These are phyloP conservation scores for Termitomyces sp. DNA, from an alignment of 768 basidiomycete species.

Conservation along the genomic window DNA sequence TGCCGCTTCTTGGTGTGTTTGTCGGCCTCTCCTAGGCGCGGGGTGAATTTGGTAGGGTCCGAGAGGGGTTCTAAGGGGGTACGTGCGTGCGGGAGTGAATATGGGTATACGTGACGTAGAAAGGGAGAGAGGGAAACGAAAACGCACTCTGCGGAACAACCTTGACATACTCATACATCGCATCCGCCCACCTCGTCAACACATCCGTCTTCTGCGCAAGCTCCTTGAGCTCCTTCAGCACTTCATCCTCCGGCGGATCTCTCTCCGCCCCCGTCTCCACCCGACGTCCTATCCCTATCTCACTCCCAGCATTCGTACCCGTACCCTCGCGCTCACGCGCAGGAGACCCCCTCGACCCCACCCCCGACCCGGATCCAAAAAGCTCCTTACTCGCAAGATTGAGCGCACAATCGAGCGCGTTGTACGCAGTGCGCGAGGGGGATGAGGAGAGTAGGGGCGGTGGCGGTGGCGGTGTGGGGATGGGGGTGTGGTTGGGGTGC, in stretches of 20 bases:
- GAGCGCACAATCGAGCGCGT: constrained; percentile 77
- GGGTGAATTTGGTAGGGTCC: constrained; percentile 72
- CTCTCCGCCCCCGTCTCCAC: constrained; percentile 36
- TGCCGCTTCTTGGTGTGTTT: constrained; percentile 65
- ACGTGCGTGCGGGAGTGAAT: too few relatives aligned
- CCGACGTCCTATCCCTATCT: not conserved
- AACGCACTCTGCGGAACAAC: constrained; percentile 77
- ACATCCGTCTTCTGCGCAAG: constrained; percentile 96
- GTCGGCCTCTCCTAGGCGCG: constrained; percentile 69
- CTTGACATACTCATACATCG: constrained; percentile 88
- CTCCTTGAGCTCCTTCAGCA: constrained; percentile 82
- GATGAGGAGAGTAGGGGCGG: constrained; percentile 62
- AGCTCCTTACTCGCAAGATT: constrained; percentile 79
- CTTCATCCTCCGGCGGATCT: constrained; percentile 79
- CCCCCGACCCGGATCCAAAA: too few relatives aligned
- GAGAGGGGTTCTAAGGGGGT: constrained; percentile 83
- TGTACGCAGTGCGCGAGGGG: constrained; percentile 64
- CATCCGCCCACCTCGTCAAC: constrained; percentile 90
- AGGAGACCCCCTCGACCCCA: constrained; percentile 35
- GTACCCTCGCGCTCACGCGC: constrained; percentile 26
- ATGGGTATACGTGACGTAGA: too few relatives aligned
- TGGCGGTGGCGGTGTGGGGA: constrained; percentile 40
- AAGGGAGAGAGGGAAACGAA: constrained; percentile 26
- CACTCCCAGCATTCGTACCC: not conserved
- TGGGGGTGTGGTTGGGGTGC: constrained; percentile 61